Evolutionary conservation across 202 grass and related monocot species (phyloP).

Genomic region (Cymbopogon flexuosus): DNA sequence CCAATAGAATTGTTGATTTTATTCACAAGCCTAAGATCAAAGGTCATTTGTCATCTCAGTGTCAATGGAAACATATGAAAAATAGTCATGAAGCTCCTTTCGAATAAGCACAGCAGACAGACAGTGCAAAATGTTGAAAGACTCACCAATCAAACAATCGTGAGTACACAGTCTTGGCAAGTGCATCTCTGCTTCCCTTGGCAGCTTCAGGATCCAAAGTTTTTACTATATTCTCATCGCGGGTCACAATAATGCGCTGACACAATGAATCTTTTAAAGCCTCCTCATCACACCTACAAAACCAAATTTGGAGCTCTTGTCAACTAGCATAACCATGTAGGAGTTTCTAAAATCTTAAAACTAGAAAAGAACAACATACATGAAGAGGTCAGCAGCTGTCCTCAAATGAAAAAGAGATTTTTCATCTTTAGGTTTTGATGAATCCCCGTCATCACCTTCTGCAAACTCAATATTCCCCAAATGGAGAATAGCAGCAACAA

Average conservation of each 20-base stretch:
- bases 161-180: constrained; percentile 91
- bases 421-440: constrained; percentile 88
- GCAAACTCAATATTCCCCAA: constrained; percentile 87
- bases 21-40: constrained; percentile 78
- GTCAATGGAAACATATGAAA: constrained; percentile 30
- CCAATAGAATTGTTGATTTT: constrained; percentile 97
- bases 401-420: constrained; percentile 86
- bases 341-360: background rate
- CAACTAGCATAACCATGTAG: constrained; percentile 14
- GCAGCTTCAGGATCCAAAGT: constrained; percentile 74
- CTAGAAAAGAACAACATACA: constrained; percentile 41
- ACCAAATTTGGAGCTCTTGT: constrained; percentile 23
- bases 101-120: background rate
- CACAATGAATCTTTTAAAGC: constrained; percentile 86
- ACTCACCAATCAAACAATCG: constrained; percentile 89
- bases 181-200: constrained; percentile 79
- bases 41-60: constrained; percentile 27
- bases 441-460: constrained; percentile 78
- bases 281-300: constrained; percentile 70
- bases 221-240: constrained; percentile 94
- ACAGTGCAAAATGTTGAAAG: constrained; percentile 11
- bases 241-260: constrained; percentile 89
- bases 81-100: constrained; percentile 4
- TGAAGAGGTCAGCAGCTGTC: constrained; percentile 83
- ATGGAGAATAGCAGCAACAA: constrained; percentile 92